Percentiles rank a stretch among this genome's conserved stretches.
phyloP scores from a whole-genome alignment of 2,329 filamentous ascomycete genomes.

The Phyllosticta capitalensis region DNA sequence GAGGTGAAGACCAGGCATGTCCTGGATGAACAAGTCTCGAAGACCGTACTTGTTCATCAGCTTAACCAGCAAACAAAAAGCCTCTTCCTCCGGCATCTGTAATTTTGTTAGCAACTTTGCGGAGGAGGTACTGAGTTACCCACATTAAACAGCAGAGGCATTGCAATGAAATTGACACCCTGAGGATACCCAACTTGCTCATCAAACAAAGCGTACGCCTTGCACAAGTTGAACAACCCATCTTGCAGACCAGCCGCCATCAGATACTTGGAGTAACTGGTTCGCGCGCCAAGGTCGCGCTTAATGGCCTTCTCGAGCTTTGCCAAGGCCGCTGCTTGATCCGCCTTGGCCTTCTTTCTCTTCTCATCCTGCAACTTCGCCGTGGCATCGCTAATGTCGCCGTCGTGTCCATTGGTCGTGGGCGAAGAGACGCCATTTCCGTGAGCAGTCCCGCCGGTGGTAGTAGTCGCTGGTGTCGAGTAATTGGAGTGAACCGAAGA shows the following conservation, averaged over 20 bases:
- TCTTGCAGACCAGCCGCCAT: conserved; percentile 87
- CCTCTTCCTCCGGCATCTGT: conserved; percentile 92
- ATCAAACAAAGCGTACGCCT: conserved; percentile 93
- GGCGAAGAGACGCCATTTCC: conserved; percentile 37
- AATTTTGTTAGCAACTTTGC: conserved; percentile 13
- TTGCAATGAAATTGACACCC: conserved; percentile 88
- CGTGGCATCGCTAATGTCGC: conserved; percentile 55
- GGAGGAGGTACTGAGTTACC: conserved; percentile 22
- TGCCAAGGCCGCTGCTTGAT: conserved; percentile 61
- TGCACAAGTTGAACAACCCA: conserved; percentile 88
- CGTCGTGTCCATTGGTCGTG: conserved; percentile 46
- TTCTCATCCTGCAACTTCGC: conserved; percentile 51
- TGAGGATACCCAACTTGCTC: conserved; percentile 93
- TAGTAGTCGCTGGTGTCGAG: conserved; percentile 52
- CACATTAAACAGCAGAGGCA: conserved; percentile 91
- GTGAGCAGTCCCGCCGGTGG: conserved; percentile 37
- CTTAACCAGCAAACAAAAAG: conserved; percentile 84
- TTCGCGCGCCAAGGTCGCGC: conserved; percentile 81
- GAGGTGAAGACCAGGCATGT: conserved; percentile 93
- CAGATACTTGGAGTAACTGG: conserved; percentile 94
- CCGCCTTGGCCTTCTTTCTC: conserved; percentile 68
- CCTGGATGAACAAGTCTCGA: conserved; percentile 84
- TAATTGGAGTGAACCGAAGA: conserved; percentile 76
- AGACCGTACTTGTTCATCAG: conserved; percentile 96
- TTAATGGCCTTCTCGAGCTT: conserved; percentile 89